Conservation (phyloP, 257 asterid genomes). For the Parsonsia alboflavescens region DNA sequence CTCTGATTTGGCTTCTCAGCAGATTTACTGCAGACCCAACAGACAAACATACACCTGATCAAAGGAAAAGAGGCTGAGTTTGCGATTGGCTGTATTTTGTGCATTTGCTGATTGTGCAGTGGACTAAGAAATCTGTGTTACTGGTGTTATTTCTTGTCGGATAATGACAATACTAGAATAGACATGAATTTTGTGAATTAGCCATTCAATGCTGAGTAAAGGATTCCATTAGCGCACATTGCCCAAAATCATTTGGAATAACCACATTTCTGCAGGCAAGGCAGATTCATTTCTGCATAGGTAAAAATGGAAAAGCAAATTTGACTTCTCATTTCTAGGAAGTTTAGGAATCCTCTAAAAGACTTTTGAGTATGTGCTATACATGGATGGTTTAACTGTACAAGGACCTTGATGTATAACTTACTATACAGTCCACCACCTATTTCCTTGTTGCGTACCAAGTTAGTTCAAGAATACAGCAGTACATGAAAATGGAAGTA, state of each 20-base stretch:
- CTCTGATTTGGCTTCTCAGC: slow-evolving; percentile 74
- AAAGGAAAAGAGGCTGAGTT: too few relatives aligned
- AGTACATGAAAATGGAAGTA: slow-evolving; percentile 39
- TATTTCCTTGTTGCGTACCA: slow-evolving; percentile 8
- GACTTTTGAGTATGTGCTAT: too few relatives aligned
- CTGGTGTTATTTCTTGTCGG: neutral
- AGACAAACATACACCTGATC: slow-evolving; percentile 16
- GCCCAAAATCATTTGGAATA: neutral
- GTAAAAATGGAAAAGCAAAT: neutral
- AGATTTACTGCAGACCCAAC: slow-evolving; percentile 43
- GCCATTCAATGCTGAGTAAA: neutral
- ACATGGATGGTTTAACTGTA: neutral
- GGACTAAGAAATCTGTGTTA: neutral
- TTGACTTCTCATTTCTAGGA: neutral
- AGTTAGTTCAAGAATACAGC: slow-evolving; percentile 40
- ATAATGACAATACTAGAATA: neutral
- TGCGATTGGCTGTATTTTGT: too few relatives aligned
- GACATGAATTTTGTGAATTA: neutral
- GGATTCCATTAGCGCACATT: neutral
- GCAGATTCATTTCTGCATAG: neutral
- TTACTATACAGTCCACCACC: neutral
- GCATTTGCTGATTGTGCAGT: neutral
- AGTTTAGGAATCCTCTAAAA: neutral
- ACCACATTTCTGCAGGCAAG: neutral
- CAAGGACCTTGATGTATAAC: neutral